These are phyloP conservation scores for Ogataea polymorpha DNA, from an alignment of 805 yeast genomes.

Conservation along the genomic window DNA sequence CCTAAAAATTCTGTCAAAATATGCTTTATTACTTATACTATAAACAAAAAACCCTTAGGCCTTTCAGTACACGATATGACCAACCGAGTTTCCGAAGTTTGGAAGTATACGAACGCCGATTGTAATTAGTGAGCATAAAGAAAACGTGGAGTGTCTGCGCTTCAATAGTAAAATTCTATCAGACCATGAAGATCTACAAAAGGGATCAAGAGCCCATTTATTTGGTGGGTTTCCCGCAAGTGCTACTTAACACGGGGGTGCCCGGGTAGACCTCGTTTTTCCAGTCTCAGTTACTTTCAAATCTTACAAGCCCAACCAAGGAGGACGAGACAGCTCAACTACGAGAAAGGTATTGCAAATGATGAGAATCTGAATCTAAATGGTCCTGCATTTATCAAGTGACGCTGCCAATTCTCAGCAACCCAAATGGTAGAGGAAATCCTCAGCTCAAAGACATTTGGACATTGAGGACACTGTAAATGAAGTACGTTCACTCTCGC, in stretches of 20 bases:
- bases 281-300: conserved; percentile 26
- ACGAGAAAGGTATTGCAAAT: conserved; percentile 6
- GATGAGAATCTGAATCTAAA: conserved; percentile 17
- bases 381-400: not conserved
- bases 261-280: conserved; percentile 25
- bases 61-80: too few species aligned
- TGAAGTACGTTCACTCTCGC: too few species aligned
- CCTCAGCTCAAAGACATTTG: conserved; percentile 7
- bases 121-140: conserved; percentile 2
- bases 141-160: conserved; percentile 10
- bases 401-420: not conserved
- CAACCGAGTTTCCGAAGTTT: too few species aligned
- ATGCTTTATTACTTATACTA: too few species aligned
- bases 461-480: too few species aligned
- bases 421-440: conserved; percentile 14
- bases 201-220: too few species aligned
- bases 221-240: too few species aligned
- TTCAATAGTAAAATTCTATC: conserved; percentile 20
- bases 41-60: too few species aligned
- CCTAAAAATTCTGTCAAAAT: too few species aligned
- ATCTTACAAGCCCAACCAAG: not conserved
- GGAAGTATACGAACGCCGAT: not conserved
- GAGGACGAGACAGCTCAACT: conserved; percentile 28
- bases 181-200: conserved; percentile 7
- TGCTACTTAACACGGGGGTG: not conserved